Conservation (phyloP, 495 filamentous ascomycete genomes). For the Podospora appendiculata region DNA sequence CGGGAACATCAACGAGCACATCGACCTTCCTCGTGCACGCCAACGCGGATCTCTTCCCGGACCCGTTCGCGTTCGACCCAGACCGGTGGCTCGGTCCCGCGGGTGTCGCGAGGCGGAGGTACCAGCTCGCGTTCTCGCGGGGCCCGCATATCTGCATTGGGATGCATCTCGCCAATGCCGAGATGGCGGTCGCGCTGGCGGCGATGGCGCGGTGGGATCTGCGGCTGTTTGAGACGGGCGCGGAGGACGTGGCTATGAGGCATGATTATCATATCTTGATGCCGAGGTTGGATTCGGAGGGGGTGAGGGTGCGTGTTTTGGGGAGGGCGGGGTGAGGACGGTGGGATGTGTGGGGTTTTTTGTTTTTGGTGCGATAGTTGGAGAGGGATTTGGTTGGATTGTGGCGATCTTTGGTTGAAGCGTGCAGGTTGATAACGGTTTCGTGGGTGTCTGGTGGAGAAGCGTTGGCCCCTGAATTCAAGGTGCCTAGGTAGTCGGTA, state of each 20-base stretch:
- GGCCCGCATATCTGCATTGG: neutral
- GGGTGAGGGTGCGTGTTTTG: neutral
- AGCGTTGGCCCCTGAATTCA: too few relatives aligned
- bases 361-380: too few relatives aligned
- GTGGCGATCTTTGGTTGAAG: too few relatives aligned
- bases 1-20: neutral
- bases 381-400: too few relatives aligned
- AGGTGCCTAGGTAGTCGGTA: too few relatives aligned
- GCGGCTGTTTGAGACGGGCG: neutral
- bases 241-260: neutral
- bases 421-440: too few relatives aligned
- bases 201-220: neutral
- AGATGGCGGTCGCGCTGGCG: neutral
- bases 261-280: neutral
- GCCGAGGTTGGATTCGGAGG: neutral
- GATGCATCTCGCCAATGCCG: neutral
- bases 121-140: neutral
- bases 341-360: too few relatives aligned
- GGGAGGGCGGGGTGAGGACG: neutral
- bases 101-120: neutral
- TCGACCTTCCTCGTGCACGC: neutral
- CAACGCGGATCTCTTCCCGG: neutral
- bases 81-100: neutral
- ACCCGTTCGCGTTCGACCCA: constrained; percentile 4
- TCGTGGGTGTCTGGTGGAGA: too few relatives aligned